phyloP scores from a whole-genome alignment of 2,329 filamentous ascomycete genomes.

The Myriosclerotinia curreyana region DNA sequence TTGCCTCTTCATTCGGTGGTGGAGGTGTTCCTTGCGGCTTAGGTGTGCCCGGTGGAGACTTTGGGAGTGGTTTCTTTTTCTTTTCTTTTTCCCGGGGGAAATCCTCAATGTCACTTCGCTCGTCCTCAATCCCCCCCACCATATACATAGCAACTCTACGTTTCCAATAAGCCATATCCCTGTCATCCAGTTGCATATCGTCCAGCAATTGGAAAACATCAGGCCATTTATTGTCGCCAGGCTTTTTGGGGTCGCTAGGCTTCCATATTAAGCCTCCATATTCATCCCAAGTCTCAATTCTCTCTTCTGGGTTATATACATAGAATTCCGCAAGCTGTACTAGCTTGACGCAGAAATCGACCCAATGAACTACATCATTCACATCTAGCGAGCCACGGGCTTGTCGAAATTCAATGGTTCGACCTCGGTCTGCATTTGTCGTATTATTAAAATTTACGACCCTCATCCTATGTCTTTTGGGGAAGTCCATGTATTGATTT shows the following conservation, averaged over 20 bases:
- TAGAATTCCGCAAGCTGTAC: constrained; percentile 29
- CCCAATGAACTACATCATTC: constrained; percentile 29
- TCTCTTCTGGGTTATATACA: constrained; percentile 19
- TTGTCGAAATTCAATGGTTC: constrained; percentile 34
- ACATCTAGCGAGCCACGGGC: constrained; percentile 27
- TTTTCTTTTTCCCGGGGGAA: neutral
- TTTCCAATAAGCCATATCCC: neutral
- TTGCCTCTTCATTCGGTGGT: neutral
- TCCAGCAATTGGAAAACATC: constrained; percentile 7
- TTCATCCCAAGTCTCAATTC: constrained; percentile 22
- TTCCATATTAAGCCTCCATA: neutral
- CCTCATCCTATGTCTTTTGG: neutral
- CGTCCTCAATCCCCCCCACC: neutral
- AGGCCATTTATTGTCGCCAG: neutral
- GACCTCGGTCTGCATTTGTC: constrained; percentile 14
- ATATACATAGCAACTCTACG: constrained; percentile 11
- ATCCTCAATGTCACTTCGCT: constrained; percentile 12
- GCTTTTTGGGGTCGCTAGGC: neutral
- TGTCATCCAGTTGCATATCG: neutral
- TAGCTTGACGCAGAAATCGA: constrained; percentile 32
- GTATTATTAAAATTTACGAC: constrained; percentile 29
- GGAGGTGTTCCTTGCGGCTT: neutral
- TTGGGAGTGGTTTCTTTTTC: neutral
- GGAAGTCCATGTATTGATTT: constrained; percentile 25
- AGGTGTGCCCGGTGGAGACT: neutral